phyloP scores from a whole-genome alignment of 2,329 filamentous ascomycete species.

The Simplicillium aogashimaense region DNA sequence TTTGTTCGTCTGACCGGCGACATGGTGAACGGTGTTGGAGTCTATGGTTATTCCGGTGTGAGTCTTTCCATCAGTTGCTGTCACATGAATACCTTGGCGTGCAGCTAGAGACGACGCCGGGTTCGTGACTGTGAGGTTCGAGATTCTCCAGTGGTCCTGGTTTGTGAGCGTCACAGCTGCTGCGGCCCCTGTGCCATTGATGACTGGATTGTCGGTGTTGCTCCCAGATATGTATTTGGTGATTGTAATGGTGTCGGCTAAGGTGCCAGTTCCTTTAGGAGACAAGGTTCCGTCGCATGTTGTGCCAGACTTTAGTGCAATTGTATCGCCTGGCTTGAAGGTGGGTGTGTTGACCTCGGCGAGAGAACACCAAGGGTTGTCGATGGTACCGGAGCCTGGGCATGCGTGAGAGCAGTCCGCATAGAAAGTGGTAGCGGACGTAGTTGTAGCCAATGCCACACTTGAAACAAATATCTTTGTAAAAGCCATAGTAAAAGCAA shows the following conservation, averaged over 20 bases:
- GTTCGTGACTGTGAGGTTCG: conserved; percentile 11
- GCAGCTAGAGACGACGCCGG: conserved; percentile 7
- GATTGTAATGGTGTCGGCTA: conserved; percentile 7
- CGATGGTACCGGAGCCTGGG: conserved; percentile 8
- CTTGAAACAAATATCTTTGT: not conserved
- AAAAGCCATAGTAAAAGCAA: not conserved
- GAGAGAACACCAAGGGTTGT: conserved; percentile 10
- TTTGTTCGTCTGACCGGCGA: conserved; percentile 14
- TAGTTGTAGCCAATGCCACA: not conserved
- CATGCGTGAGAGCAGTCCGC: conserved; percentile 10
- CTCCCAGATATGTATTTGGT: conserved; percentile 9
- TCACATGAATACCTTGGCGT: conserved; percentile 12
- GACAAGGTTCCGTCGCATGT: conserved; percentile 11
- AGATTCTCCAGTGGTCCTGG: conserved; percentile 14
- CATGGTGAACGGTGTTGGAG: conserved; percentile 11
- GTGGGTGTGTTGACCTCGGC: conserved; percentile 8
- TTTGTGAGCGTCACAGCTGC: conserved; percentile 12
- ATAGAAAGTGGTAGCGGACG: conserved; percentile 8
- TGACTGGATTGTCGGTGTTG: conserved; percentile 7
- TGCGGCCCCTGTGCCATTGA: conserved; percentile 11
- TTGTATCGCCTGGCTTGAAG: conserved; percentile 10
- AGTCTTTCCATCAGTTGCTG: conserved; percentile 11
- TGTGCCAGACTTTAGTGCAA: conserved; percentile 11
- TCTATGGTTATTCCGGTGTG: conserved; percentile 14
- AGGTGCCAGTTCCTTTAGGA: conserved; percentile 11